Percentiles rank a stretch among this genome's conserved stretches.
Conservation (phyloP, 2,329 filamentous ascomycete genomes). For the Cladosporium sp. region DNA sequence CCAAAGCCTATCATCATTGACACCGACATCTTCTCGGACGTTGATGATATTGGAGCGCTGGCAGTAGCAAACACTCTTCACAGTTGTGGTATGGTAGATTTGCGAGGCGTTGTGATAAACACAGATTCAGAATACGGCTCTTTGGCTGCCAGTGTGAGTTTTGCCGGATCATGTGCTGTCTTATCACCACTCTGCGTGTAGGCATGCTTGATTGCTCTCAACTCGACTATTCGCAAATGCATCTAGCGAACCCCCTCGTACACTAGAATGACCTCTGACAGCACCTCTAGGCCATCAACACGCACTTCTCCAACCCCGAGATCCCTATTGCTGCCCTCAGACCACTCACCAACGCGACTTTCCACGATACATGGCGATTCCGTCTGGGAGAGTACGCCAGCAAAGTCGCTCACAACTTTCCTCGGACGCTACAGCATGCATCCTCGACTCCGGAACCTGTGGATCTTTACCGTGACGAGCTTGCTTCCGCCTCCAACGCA, state of each 20-base stretch:
- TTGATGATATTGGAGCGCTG: conserved; percentile 22
- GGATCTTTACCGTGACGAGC: conserved; percentile 13
- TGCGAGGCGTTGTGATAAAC: conserved; percentile 19
- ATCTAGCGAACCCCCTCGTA: too few species aligned
- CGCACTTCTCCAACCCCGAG: conserved; percentile 16
- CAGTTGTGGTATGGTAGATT: conserved; percentile 18
- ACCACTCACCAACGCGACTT: conserved; percentile 20
- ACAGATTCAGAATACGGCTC: conserved; percentile 19
- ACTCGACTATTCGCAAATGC: too few species aligned
- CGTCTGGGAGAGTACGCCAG: conserved; percentile 19
- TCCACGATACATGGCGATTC: conserved; percentile 13
- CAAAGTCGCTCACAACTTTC: conserved; percentile 12
- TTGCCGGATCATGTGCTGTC: neutral
- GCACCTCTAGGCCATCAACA: neutral
- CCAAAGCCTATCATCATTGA: conserved; percentile 45
- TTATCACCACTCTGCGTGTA: neutral
- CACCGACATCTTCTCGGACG: conserved; percentile 20
- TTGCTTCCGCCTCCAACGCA: conserved; percentile 10
- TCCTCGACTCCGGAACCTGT: conserved; percentile 13
- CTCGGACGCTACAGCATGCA: conserved; percentile 9
- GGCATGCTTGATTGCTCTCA: too few species aligned
- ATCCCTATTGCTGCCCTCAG: conserved; percentile 18
- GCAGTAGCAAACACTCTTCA: conserved; percentile 21
- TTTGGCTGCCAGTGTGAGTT: conserved; percentile 16
- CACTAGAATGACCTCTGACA: neutral